These are phyloP conservation scores for Claviceps pazoutovae DNA, from an alignment of 2,329 filamentous ascomycete genomes.

Conservation along the genomic window DNA sequence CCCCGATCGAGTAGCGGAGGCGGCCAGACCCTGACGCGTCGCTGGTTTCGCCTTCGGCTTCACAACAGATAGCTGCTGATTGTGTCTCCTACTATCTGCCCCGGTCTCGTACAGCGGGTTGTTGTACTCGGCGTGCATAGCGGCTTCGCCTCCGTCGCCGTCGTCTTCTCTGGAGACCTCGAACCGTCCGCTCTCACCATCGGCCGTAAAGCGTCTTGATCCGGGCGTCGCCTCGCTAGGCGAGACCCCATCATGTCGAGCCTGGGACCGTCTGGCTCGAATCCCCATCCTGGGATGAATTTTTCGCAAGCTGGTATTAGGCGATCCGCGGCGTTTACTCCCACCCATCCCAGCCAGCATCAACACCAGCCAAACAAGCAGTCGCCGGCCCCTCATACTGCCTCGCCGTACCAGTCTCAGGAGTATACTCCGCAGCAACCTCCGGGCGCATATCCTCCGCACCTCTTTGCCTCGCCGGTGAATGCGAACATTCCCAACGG, in stretches of 20 bases:
- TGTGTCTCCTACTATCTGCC: not conserved
- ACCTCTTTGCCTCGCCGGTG: constrained; percentile 37
- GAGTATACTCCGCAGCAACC: constrained; percentile 39
- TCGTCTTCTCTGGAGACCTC: not conserved
- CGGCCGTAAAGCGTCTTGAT: not conserved
- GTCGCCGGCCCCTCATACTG: constrained; percentile 39
- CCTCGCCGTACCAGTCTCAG: constrained; percentile 40
- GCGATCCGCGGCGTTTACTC: constrained; percentile 29
- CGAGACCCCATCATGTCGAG: constrained; percentile 27
- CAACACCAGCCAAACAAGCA: constrained; percentile 40
- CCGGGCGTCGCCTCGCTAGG: not conserved
- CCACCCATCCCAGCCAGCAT: constrained; percentile 34
- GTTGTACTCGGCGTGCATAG: not conserved
- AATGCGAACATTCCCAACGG: constrained; percentile 34
- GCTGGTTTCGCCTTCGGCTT: not conserved
- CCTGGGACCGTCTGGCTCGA: constrained; percentile 35
- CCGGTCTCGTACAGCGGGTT: not conserved
- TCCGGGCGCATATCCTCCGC: constrained; percentile 34
- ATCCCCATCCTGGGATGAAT: constrained; percentile 37
- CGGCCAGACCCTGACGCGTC: constrained; percentile 3
- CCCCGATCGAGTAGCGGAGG: constrained; percentile 3
- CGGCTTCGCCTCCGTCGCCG: not conserved
- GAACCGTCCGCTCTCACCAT: constrained; percentile 1
- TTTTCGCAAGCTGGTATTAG: constrained; percentile 37
- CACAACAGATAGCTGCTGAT: not conserved